Conservation (phyloP, 768 basidiomycete species). For the Amanita muscaria region DNA sequence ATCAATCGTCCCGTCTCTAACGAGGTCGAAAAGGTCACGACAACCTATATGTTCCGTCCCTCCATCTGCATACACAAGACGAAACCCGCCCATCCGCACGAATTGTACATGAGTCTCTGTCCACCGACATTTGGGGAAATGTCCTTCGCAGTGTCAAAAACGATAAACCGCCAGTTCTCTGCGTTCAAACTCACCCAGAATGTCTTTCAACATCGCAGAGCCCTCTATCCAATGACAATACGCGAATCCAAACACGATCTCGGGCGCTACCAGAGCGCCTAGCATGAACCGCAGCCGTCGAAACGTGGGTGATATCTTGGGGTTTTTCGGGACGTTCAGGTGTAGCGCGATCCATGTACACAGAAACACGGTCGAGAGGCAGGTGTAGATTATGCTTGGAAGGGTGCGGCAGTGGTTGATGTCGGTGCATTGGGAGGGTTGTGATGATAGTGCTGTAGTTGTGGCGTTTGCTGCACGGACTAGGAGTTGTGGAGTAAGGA, state of each 20-base stretch:
- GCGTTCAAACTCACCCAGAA: background rate
- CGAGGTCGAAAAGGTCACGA: too few species aligned
- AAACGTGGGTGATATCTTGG: background rate
- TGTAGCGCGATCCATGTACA: slow-evolving; percentile 2
- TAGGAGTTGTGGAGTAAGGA: background rate
- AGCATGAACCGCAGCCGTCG: background rate
- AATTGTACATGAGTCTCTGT: too few species aligned
- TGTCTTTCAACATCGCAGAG: background rate
- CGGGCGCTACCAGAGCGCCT: background rate
- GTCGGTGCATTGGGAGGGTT: background rate
- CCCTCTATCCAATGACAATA: background rate
- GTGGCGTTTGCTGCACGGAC: too few species aligned
- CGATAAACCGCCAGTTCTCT: too few species aligned
- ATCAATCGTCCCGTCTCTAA: too few species aligned
- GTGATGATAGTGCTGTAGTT: background rate
- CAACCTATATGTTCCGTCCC: too few species aligned
- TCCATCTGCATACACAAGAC: too few species aligned
- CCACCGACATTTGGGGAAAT: too few species aligned
- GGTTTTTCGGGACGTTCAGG: background rate
- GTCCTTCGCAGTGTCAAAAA: too few species aligned
- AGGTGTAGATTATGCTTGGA: background rate
- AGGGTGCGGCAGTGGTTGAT: background rate
- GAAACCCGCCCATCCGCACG: too few species aligned
- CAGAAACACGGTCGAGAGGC: background rate
- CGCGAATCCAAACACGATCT: background rate